Conservation (phyloP, 2,329 filamentous ascomycete species). For the Diplodia seriata region DNA sequence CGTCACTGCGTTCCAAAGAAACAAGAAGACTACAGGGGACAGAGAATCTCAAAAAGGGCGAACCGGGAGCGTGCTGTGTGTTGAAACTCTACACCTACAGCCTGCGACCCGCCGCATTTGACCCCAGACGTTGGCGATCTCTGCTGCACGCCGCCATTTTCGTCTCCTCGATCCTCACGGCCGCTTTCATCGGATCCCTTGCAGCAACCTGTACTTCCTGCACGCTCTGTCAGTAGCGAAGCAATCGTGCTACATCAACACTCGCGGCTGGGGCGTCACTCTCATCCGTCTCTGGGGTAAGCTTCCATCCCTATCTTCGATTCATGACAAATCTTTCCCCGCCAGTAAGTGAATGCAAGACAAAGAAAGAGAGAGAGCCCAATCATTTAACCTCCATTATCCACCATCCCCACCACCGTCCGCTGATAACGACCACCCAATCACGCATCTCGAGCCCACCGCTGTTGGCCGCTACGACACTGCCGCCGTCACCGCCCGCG, state of each 20-base stretch:
- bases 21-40: neutral
- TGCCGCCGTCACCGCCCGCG: too few relatives aligned
- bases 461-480: too few relatives aligned
- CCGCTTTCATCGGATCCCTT: neutral
- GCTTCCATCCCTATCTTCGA: neutral
- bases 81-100: neutral
- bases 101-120: neutral
- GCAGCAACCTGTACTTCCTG: constrained; percentile 42
- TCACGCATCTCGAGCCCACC: too few relatives aligned
- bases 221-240: constrained; percentile 40
- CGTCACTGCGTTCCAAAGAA: neutral
- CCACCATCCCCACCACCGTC: too few relatives aligned
- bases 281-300: constrained; percentile 45
- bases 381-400: too few relatives aligned
- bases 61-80: neutral
- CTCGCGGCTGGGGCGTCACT: constrained; percentile 41
- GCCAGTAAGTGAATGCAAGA: too few relatives aligned
- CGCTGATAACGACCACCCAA: too few relatives aligned
- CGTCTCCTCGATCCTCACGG: neutral
- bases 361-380: too few relatives aligned
- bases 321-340: too few relatives aligned
- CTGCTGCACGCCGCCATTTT: neutral
- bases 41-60: neutral
- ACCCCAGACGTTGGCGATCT: neutral
- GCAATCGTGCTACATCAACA: constrained; percentile 39